Base-by-base conservation (phyloP, 2,329 filamentous ascomycete genomes). In the Dactylellina drechsleri region DNA sequence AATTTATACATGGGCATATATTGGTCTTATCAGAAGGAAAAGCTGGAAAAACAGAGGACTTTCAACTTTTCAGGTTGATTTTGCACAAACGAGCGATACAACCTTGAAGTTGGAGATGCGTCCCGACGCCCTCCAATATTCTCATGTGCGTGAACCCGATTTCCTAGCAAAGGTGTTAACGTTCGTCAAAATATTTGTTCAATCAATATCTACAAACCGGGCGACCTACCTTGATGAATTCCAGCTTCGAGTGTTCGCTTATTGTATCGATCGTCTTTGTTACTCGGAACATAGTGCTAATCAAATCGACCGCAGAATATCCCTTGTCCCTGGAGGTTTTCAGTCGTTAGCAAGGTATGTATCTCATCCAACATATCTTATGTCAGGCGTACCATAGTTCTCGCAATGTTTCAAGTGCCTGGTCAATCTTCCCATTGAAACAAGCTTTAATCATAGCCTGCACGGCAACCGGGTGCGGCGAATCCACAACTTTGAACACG, bases 121-220 rank as follows among this genome's bases (percentile, higher is more conserved):
- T 97, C 83, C 98, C 94, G 23, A 99, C 92, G 31, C 95, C 95
- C 81, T 99, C 95, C n/a, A 99, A 85, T 66, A 99, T 94, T 82
- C 96, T 93, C 95, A 99, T 99, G 81, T 99, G 95, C 1, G 95
- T 96, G 83, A 98, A 98, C 62, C 95, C 95, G 82, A 99, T 99
- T 83, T 97, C 95, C 84, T 79, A 41, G 8, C 56, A 26, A 82
- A 76, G 56, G n/a, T 10, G 50, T 53, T 53, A 65, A 58, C 45
- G 23, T 23, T 23, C 18, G 28, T 8, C 10, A 5, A 6, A 36
- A 15, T 36, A 53, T 31, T 23, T 36, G 13, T 40, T 43, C 6
- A 10, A 10, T 4, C 43, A 49, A 23, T 1, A 7, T n/a, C 15
- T 15, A 41, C 6, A n/a, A 52, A 5, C 10, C 28, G 10, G 23